These are phyloP conservation scores for Haplosporangium sp. DNA, from an alignment of 371 early-diverging fungal species.

Conservation along the genomic window DNA sequence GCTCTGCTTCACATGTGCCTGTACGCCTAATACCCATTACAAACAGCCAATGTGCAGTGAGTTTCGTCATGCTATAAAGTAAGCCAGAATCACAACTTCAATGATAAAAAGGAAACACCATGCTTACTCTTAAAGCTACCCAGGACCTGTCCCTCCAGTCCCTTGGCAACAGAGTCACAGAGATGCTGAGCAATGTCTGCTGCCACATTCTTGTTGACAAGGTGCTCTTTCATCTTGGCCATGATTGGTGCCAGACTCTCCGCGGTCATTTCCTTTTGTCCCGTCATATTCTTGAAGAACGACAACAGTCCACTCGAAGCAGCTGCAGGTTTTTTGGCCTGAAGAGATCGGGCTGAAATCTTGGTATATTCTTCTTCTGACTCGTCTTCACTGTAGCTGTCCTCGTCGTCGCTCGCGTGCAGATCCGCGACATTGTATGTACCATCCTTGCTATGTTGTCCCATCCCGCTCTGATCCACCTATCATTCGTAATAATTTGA, in stretches of 20 bases:
- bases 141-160: constrained; percentile 81
- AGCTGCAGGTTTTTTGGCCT: constrained; percentile 34
- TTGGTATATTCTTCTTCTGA: constrained; percentile 46
- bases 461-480: constrained; percentile 72
- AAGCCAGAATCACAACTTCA: too few relatives aligned
- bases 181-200: constrained; percentile 89
- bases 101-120: too few relatives aligned
- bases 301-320: constrained; percentile 65
- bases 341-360: constrained; percentile 51
- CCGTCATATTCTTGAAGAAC: constrained; percentile 77
- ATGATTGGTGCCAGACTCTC: constrained; percentile 78
- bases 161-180: constrained; percentile 82
- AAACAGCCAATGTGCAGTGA: neutral
- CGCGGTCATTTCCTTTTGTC: constrained; percentile 69
- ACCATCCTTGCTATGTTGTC: constrained; percentile 75
- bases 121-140: constrained; percentile 79
- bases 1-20: constrained; percentile 77
- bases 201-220: constrained; percentile 95
- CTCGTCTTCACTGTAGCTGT: constrained; percentile 57
- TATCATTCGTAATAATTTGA: constrained; percentile 16
- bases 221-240: constrained; percentile 88
- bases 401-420: constrained; percentile 63
- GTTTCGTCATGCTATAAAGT: too few relatives aligned
- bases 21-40: constrained; percentile 58
- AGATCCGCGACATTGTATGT: constrained; percentile 88